Percentiles rank a stretch among this genome's conserved stretches.
These are phyloP conservation scores for Miamiensis avidus DNA, from an alignment of 169 alveolate genomes.

Conservation along the genomic window DNA sequence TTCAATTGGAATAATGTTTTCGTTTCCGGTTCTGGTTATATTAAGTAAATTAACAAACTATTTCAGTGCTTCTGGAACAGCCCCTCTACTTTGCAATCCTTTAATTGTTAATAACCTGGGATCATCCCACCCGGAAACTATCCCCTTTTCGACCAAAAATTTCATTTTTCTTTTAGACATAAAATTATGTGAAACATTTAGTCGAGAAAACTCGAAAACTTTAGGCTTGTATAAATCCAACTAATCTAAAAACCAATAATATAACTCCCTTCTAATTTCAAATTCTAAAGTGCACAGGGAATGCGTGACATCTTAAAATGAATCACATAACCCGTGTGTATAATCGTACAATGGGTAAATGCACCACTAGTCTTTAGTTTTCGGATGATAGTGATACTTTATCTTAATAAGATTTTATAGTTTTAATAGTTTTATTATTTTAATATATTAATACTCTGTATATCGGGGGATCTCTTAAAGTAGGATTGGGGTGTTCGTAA, in stretches of 20 bases:
- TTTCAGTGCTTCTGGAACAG: constrained; percentile 91
- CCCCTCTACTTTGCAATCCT: constrained; percentile 98
- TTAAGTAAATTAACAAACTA: constrained; percentile 93
- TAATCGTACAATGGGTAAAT: constrained; percentile 99
- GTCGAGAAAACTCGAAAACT: constrained; percentile 97
- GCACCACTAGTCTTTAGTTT: constrained; percentile 98
- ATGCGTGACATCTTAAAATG: constrained; percentile 97
- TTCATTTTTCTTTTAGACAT: constrained; percentile 96
- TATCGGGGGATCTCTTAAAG: constrained; percentile 98
- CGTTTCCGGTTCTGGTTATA: constrained; percentile 95
- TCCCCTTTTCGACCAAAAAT: constrained; percentile 89
- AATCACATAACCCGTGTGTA: constrained; percentile 99
- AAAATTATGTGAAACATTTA: constrained; percentile 95
- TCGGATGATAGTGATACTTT: constrained; percentile 93
- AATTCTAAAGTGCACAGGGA: constrained; percentile 99
- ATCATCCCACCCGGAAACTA: constrained; percentile 99
- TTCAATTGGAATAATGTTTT: constrained; percentile 91
- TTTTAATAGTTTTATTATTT: constrained; percentile 8
- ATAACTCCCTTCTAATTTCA: constrained; percentile 97
- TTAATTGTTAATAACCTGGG: constrained; percentile 99
- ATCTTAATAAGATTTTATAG: constrained; percentile 45
- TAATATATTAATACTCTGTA: constrained; percentile 76
- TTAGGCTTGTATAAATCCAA: constrained; percentile 87
- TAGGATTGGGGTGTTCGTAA: constrained; percentile 96
- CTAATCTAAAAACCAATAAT: constrained; percentile 98